Evolutionary conservation across 495 filamentous ascomycete species (phyloP).

Genomic region (Xylaria longipes): DNA sequence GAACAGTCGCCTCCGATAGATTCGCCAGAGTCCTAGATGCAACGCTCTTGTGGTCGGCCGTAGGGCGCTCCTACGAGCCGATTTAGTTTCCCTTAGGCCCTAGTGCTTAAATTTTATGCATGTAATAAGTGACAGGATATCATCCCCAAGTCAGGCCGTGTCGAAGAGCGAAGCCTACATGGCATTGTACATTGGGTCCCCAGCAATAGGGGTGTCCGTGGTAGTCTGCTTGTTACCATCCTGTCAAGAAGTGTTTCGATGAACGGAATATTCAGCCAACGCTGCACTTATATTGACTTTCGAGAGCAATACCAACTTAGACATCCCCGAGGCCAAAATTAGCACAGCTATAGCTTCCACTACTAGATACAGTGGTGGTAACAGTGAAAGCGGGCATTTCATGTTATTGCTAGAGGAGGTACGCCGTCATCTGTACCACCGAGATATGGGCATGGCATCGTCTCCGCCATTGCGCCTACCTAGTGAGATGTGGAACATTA

Average conservation of each 20-base stretch:
- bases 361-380: not conserved
- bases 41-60: no score
- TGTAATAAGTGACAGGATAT: not conserved
- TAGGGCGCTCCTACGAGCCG: not conserved
- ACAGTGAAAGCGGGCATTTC: not conserved
- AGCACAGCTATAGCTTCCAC: not conserved
- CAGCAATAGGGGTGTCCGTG: not conserved
- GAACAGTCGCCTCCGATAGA: not conserved
- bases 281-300: not conserved
- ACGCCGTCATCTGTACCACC: not conserved
- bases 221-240: not conserved
- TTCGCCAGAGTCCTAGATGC: not conserved
- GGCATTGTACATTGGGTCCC: not conserved
- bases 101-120: not conserved
- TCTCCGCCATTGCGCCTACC: not conserved
- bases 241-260: not conserved
- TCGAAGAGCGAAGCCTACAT: not conserved
- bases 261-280: not conserved
- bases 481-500: not conserved
- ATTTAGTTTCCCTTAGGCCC: no score
- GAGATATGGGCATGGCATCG: not conserved
- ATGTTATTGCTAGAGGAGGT: not conserved
- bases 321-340: no score
- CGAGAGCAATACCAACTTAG: not conserved
- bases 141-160: not conserved